These are phyloP conservation scores for Fusarium sp. DNA, from an alignment of 2,329 filamentous ascomycete species.

Conservation along the genomic window DNA sequence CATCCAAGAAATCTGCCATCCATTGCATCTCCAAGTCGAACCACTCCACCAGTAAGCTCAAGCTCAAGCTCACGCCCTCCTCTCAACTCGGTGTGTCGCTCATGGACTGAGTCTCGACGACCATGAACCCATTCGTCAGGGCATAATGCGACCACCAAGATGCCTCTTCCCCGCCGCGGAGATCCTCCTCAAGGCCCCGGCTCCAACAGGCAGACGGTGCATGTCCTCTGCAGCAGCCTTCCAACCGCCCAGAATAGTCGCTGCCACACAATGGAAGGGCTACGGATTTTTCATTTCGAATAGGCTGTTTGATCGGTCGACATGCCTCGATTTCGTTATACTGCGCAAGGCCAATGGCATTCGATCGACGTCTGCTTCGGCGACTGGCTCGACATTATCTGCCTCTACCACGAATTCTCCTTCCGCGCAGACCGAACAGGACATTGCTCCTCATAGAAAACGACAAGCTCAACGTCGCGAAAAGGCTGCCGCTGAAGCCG, in stretches of 20 bases:
- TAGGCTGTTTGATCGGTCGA: constrained; percentile 52
- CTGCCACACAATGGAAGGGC: constrained; percentile 29
- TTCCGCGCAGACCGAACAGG: constrained; percentile 34
- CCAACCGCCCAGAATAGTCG: constrained; percentile 41
- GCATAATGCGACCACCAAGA: constrained; percentile 52
- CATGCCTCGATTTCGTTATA: constrained; percentile 52
- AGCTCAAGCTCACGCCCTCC: constrained; percentile 1
- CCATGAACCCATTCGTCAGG: constrained; percentile 48
- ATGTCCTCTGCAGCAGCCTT: constrained; percentile 47
- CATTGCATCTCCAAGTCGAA: constrained; percentile 37
- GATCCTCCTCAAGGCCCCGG: constrained; percentile 42
- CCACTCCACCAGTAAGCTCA: constrained; percentile 30
- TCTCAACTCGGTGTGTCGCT: constrained; percentile 21
- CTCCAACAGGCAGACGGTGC: constrained; percentile 44
- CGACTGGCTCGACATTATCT: constrained; percentile 35
- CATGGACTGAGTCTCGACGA: constrained; percentile 47
- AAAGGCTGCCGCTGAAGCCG: constrained; percentile 39
- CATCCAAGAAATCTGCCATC: constrained; percentile 39
- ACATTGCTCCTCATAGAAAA: constrained; percentile 52
- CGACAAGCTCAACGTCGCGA: constrained; percentile 49
- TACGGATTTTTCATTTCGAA: constrained; percentile 53
- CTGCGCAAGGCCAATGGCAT: constrained; percentile 46
- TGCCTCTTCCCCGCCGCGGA: constrained; percentile 48
- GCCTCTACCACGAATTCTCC: constrained; percentile 31
- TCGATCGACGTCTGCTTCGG: constrained; percentile 44